Conservation (phyloP, 352 stramenopile species). For the Pythium sukuiense region DNA sequence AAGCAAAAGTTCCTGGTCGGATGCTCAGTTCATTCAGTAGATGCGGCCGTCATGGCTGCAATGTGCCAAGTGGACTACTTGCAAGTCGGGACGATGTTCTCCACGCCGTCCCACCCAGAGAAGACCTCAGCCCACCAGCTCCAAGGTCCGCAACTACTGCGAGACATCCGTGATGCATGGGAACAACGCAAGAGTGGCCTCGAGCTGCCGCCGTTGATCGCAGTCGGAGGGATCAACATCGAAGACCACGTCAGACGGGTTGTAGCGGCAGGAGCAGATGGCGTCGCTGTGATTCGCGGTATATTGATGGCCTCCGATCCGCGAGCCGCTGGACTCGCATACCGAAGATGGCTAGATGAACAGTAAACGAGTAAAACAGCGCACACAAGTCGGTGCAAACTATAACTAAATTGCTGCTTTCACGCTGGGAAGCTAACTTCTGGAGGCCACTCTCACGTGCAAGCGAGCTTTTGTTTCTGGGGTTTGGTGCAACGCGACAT, state of each 20-base stretch:
- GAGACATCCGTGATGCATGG: conserved; percentile 18
- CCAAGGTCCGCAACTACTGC: conserved; percentile 42
- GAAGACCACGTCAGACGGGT: conserved; percentile 30
- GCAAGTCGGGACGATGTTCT: conserved; percentile 63
- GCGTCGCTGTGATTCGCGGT: conserved; percentile 46
- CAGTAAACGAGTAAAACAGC: background rate
- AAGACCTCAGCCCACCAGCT: conserved; percentile 29
- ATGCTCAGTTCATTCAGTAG: conserved; percentile 45
- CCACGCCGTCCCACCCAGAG: conserved; percentile 47
- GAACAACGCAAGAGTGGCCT: background rate
- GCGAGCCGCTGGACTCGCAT: conserved; percentile 5
- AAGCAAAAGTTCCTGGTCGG: conserved; percentile 24
- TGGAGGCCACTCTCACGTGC: background rate
- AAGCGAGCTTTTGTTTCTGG: background rate
- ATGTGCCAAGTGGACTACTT: conserved; percentile 39
- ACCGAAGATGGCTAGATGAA: conserved; percentile 29
- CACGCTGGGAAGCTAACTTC: background rate
- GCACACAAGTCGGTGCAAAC: conserved; percentile 20
- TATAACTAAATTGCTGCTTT: conserved; percentile 32
- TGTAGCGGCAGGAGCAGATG: conserved; percentile 34
- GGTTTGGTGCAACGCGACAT: background rate
- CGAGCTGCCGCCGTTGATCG: conserved; percentile 29
- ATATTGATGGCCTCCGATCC: conserved; percentile 35
- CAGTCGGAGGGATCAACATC: conserved; percentile 43
- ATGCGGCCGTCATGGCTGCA: conserved; percentile 27